These are phyloP conservation scores for Diaporthe sp. DNA, from an alignment of 2,329 filamentous ascomycete species.

Conservation along the genomic window DNA sequence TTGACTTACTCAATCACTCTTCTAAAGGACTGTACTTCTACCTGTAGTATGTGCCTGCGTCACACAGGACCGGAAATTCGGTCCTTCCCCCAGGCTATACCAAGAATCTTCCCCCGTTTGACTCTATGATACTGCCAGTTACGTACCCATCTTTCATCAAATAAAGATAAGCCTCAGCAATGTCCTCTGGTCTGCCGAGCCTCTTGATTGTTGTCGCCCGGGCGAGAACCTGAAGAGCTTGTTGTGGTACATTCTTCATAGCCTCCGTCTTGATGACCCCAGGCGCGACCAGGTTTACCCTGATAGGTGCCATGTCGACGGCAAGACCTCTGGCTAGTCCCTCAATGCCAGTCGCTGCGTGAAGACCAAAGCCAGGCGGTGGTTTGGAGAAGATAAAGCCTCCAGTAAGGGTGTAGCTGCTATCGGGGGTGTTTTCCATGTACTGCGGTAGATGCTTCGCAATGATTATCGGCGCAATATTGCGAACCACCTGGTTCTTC, in stretches of 20 bases:
- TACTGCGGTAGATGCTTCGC: constrained; percentile 8
- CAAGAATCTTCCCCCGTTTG: constrained; percentile 10
- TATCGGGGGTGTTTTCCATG: neutral
- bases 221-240: constrained; percentile 2
- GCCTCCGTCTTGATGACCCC: constrained; percentile 23
- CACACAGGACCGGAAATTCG: too few relatives aligned
- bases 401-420: constrained; percentile 2
- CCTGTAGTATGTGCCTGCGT: neutral
- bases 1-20: too few relatives aligned
- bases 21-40: too few relatives aligned
- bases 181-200: constrained; percentile 12
- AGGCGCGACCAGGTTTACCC: constrained; percentile 11
- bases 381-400: constrained; percentile 9
- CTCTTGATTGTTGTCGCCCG: constrained; percentile 6
- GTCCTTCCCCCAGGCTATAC: neutral
- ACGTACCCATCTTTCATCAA: constrained; percentile 20
- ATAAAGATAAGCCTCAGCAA: constrained; percentile 18
- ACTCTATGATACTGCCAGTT: constrained; percentile 22
- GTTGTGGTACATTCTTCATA: constrained; percentile 2
- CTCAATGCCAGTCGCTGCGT: constrained; percentile 9
- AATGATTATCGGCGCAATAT: constrained; percentile 6
- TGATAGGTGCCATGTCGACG: constrained; percentile 4
- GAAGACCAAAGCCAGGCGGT: neutral
- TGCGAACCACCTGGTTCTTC: constrained; percentile 27
- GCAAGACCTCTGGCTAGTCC: constrained; percentile 3